Percentiles rank a stretch among this genome's conserved stretches.
Evolutionary conservation across 805 yeast genomes (phyloP).

Genomic region (Candida pseudoglaebosa): DNA sequence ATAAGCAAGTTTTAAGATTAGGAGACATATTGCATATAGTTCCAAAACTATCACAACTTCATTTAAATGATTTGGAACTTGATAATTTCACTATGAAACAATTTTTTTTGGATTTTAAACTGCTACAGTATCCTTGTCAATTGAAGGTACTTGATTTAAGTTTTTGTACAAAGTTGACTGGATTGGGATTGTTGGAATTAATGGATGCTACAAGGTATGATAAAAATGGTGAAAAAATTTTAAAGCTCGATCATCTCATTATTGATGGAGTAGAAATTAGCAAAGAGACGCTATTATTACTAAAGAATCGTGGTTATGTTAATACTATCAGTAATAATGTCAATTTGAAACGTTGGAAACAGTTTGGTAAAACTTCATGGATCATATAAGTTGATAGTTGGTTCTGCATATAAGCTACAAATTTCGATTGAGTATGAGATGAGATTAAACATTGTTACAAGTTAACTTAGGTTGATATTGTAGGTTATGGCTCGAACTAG

Average conservation of each 20-base stretch:
- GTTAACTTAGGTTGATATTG: not conserved
- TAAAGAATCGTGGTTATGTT: slow-evolving; percentile 16
- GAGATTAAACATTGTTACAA: slow-evolving; percentile 3
- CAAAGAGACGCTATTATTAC: slow-evolving; percentile 21
- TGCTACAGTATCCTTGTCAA: slow-evolving; percentile 7
- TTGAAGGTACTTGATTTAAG: slow-evolving; percentile 34
- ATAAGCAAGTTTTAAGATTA: slow-evolving; percentile 12
- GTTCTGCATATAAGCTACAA: slow-evolving; percentile 3
- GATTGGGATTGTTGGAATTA: slow-evolving; percentile 35
- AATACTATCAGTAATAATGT: slow-evolving; percentile 21
- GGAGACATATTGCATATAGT: slow-evolving; percentile 15
- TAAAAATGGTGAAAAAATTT: slow-evolving; percentile 3
- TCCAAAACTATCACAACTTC: slow-evolving; percentile 20
- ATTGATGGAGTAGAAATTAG: slow-evolving; percentile 34
- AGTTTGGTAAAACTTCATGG: slow-evolving; percentile 32
- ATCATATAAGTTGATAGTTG: slow-evolving; percentile 8
- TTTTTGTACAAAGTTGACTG: slow-evolving; percentile 30
- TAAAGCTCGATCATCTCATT: slow-evolving; percentile 18
- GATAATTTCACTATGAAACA: slow-evolving; percentile 31
- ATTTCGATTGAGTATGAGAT: slow-evolving; percentile 6
- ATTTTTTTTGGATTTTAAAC: slow-evolving; percentile 23
- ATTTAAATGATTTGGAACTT: slow-evolving; percentile 32
- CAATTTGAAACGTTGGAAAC: slow-evolving; percentile 26
- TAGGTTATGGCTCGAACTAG: slow-evolving; percentile 27
- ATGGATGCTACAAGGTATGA: slow-evolving; percentile 14